Percentiles rank a stretch among this genome's conserved stretches.
These are phyloP conservation scores for Pulveroboletus sp. DNA, from an alignment of 768 basidiomycete species.

Conservation along the genomic window DNA sequence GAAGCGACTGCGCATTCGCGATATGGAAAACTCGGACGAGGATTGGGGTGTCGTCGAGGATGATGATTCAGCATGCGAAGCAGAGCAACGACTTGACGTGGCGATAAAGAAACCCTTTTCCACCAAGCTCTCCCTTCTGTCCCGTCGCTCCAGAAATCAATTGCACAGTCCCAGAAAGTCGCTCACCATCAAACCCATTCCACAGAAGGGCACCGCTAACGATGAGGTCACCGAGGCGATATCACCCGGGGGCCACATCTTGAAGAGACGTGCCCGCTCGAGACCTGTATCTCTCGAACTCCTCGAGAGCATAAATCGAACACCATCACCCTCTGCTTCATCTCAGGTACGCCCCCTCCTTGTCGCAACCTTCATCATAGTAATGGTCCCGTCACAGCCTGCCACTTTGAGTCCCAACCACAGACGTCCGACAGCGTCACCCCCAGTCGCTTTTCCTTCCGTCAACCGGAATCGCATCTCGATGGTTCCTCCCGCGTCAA, in stretches of 20 bases:
- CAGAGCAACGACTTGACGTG: conserved; percentile 38
- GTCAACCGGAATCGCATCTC: conserved; percentile 37
- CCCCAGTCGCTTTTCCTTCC: conserved; percentile 36
- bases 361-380: neutral
- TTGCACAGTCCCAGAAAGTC: conserved; percentile 30
- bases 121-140: conserved; percentile 17
- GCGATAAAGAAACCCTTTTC: conserved; percentile 34
- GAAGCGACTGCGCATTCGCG: conserved; percentile 57
- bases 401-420: conserved; percentile 14
- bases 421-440: conserved; percentile 11
- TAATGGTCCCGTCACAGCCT: conserved; percentile 13
- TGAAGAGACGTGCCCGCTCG: conserved; percentile 69
- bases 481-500: conserved; percentile 41
- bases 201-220: conserved; percentile 40
- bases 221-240: conserved; percentile 65
- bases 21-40: conserved; percentile 45
- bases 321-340: conserved; percentile 40
- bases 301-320: conserved; percentile 46
- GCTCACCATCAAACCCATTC: conserved; percentile 19
- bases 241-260: conserved; percentile 74
- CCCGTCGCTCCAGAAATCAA: conserved; percentile 28
- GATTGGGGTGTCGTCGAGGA: conserved; percentile 40
- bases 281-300: conserved; percentile 68
- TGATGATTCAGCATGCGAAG: conserved; percentile 52
- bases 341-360: conserved; percentile 18